phyloP scores from a whole-genome alignment of 2,329 filamentous ascomycete genomes.

The Fusarium secorum region DNA sequence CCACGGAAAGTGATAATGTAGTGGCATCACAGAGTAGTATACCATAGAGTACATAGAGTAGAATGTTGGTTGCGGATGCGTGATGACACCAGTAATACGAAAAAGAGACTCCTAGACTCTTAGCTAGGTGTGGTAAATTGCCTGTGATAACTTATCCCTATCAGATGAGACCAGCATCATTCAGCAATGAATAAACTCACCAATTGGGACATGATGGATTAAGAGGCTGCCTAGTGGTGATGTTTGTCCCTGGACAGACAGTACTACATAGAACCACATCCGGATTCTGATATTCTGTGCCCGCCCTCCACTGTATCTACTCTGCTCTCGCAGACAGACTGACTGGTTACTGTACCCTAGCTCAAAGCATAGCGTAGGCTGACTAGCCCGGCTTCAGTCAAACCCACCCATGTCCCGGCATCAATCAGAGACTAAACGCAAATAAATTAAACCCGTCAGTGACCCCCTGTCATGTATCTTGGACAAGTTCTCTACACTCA shows the following conservation, averaged over 20 bases:
- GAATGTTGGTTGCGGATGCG: neutral
- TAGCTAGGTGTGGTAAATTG: neutral
- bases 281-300: neutral
- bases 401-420: conserved; percentile 18
- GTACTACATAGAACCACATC: neutral
- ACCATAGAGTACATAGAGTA: neutral
- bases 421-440: conserved; percentile 27
- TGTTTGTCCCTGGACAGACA: neutral
- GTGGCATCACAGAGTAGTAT: conserved; percentile 7
- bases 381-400: neutral
- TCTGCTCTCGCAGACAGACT: neutral
- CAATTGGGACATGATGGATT: neutral
- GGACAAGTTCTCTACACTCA: neutral
- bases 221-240: neutral
- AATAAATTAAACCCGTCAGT: conserved; percentile 24
- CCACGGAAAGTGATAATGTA: conserved; percentile 7
- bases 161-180: neutral
- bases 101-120: neutral
- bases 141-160: neutral
- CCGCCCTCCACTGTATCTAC: neutral
- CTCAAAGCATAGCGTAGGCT: neutral
- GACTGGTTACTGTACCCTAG: conserved; percentile 24
- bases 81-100: neutral
- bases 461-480: conserved; percentile 20
- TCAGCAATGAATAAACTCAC: neutral